Evolutionary conservation across 1,284 basidiomycete species (phyloP).

Genomic region (Cryptococcus sp.): DNA sequence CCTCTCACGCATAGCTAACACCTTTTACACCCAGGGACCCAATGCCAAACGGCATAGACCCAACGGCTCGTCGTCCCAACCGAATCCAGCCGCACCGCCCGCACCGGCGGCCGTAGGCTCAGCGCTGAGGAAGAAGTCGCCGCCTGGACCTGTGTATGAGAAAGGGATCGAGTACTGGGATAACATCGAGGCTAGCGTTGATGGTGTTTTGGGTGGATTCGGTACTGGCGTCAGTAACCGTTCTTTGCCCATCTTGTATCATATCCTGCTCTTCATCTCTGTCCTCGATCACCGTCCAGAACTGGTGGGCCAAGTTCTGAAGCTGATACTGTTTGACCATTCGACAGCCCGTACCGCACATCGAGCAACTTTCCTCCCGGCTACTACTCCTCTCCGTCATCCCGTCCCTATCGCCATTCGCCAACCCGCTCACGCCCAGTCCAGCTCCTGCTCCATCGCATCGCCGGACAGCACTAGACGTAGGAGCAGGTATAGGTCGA

Average conservation of each 20-base stretch:
- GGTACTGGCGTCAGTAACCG: conserved; percentile 47
- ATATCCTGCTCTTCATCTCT: not conserved
- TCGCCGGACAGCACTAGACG: conserved; percentile 76
- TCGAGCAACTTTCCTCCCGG: conserved; percentile 84
- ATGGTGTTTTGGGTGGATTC: conserved; percentile 57
- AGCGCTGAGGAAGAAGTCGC: conserved; percentile 23
- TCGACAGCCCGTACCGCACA: conserved; percentile 72
- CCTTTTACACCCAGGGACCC: not conserved
- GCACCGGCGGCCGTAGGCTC: conserved; percentile 12
- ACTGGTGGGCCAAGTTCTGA: not conserved
- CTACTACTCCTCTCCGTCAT: conserved; percentile 77
- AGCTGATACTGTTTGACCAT: not conserved
- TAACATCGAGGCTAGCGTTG: conserved; percentile 51
- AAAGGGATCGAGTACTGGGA: conserved; percentile 57
- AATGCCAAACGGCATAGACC: conserved; percentile 19
- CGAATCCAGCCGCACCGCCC: not conserved
- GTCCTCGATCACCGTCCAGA: not conserved
- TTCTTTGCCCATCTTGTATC: not conserved
- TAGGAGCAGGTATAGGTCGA: conserved; percentile 83
- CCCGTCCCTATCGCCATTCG: conserved; percentile 73
- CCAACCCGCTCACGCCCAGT: conserved; percentile 61
- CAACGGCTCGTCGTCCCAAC: not conserved
- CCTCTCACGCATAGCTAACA: too few relatives aligned
- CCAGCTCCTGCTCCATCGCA: conserved; percentile 10
- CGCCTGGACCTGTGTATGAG: conserved; percentile 49